Evolutionary conservation across 768 basidiomycete genomes (phyloP).

Genomic region (Boletus barrowsii): DNA sequence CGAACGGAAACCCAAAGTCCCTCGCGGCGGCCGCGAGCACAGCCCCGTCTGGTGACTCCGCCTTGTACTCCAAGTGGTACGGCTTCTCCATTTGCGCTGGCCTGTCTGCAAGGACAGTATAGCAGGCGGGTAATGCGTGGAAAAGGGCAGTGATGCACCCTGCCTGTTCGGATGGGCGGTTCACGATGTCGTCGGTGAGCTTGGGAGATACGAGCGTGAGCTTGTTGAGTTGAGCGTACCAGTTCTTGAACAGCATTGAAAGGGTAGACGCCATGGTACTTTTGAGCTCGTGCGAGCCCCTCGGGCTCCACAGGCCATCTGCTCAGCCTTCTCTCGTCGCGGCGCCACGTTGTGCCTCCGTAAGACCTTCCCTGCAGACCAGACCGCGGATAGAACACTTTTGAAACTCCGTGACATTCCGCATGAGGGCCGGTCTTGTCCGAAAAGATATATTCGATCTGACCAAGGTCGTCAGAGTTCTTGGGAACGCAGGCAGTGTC

Average conservation of each 20-base stretch:
- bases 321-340: constrained; percentile 76
- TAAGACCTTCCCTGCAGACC: constrained; percentile 89
- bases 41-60: constrained; percentile 94
- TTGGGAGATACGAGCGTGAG: constrained; percentile 86
- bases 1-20: constrained; percentile 90
- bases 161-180: constrained; percentile 59
- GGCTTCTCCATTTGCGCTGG: constrained; percentile 62
- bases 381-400: constrained; percentile 87
- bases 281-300: constrained; percentile 69
- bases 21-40: constrained; percentile 90
- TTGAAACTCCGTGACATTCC: constrained; percentile 99
- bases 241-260: constrained; percentile 77
- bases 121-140: constrained; percentile 89
- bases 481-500: constrained; percentile 91
- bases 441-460: constrained; percentile 93
- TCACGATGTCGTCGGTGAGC: constrained; percentile 73
- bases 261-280: constrained; percentile 73
- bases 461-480: constrained; percentile 95
- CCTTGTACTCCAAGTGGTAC: constrained; percentile 80
- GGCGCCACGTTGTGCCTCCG: constrained; percentile 92
- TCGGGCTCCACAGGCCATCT: constrained; percentile 62
- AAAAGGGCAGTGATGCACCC: constrained; percentile 79
- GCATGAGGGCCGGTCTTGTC: constrained; percentile 97
- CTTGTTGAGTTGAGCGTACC: constrained; percentile 70
- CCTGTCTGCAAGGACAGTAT: constrained; percentile 82